Evolutionary conservation across 2,329 filamentous ascomycete species (phyloP).

Genomic region (Fusarium coffeatum): DNA sequence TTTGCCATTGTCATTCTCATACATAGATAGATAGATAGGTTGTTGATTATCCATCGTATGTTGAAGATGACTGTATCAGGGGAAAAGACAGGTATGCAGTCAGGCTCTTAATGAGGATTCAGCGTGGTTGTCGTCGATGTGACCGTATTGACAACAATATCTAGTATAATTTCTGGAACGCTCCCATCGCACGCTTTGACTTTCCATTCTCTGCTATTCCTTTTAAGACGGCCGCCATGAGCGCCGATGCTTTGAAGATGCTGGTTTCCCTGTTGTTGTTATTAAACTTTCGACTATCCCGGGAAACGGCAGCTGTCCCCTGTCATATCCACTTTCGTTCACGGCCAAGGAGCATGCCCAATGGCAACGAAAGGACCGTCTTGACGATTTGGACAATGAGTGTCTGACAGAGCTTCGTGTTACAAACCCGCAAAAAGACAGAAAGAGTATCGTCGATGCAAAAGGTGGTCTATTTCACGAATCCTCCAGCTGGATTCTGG

Average conservation of each 20-base stretch:
- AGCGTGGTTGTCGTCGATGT: no score
- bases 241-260: neutral
- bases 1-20: no score
- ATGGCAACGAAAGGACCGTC: neutral
- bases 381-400: neutral
- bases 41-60: no score
- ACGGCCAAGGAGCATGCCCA: neutral
- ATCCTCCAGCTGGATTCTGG: neutral
- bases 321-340: neutral
- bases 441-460: neutral
- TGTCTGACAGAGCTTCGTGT: neutral
- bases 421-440: neutral
- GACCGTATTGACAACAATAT: no score
- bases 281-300: neutral
- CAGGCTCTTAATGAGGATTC: no score
- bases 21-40: no score
- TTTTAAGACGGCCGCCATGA: neutral
- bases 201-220: neutral
- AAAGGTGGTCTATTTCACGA: neutral
- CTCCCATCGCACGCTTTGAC: accelerated
- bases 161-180: neutral
- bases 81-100: no score
- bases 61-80: no score
- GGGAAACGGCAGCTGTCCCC: neutral
- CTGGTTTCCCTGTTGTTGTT: neutral